Conservation (phyloP, 495 filamentous ascomycete species). For the Tuber brumale region DNA sequence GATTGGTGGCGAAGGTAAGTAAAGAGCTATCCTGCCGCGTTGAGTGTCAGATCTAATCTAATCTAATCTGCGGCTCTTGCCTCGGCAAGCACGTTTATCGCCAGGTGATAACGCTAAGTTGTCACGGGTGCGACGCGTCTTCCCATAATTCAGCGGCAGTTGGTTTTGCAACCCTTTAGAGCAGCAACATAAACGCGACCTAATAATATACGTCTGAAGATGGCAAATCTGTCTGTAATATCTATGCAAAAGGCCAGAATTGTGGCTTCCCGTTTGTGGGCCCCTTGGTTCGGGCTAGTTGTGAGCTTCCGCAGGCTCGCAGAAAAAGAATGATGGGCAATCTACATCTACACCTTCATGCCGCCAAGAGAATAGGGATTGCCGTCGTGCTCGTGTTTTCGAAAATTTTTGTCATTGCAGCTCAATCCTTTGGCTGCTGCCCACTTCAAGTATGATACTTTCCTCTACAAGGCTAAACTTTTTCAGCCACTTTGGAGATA, state of each 20-base stretch:
- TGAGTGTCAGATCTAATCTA: conserved; percentile 26
- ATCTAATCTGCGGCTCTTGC: conserved; percentile 27
- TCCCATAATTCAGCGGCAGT: not conserved
- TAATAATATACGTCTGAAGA: not conserved
- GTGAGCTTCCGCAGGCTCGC: not conserved
- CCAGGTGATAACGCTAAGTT: not conserved
- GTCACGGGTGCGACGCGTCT: not conserved
- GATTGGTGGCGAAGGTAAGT: not conserved
- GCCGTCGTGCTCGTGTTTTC: too few species aligned
- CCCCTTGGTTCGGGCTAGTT: not conserved
- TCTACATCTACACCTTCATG: too few species aligned
- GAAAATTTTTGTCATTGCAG: too few species aligned
- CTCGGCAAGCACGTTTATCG: not conserved
- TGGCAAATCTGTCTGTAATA: not conserved
- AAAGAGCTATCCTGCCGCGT: not conserved
- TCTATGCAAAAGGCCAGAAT: not conserved
- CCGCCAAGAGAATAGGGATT: too few species aligned
- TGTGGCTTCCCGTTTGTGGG: not conserved
- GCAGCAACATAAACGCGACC: not conserved
- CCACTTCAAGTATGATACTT: too few species aligned
- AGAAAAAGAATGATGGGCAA: too few species aligned
- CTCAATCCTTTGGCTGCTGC: too few species aligned
- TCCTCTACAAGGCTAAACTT: too few species aligned
- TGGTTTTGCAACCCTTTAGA: not conserved
- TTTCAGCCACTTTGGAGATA: too few species aligned